Base-by-base conservation (phyloP, 148 eudicot genomes). In the Amaranthus hypochondriacus region DNA sequence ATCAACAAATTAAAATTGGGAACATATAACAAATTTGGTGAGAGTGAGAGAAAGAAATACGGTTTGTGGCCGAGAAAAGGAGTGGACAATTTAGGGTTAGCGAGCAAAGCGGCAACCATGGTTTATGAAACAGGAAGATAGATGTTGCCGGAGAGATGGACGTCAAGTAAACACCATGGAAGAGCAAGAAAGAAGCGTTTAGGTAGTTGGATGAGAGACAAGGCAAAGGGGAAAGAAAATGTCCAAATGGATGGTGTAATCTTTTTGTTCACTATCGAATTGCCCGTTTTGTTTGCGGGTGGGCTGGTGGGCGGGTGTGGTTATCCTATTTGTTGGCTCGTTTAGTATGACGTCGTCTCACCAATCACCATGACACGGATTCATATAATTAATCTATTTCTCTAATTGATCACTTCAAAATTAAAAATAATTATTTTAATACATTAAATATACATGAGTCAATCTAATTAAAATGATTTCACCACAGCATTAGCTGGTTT, bases 51-150 rank as follows among this genome's bases (percentile, higher is more conserved):
- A 48, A 49, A 54, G 74, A 60, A 9, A 60, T 85, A 89, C 97
- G 80, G 78, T 56, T 86, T 84, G 14, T 48, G 64, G 85, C 82
- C 81, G 53, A 83, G 77, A 74, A 84, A 86, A 62, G 88, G 62
- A 43, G 79, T 63, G 56, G 84, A 78, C 55, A 87, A 80, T 66
- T 62, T 83, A 80, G 92, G 95, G 79, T 75, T 84, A 56, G 83
- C 78, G 63, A 88, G 78, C 56, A 91, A 72, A 73, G 84, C 47
- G 66, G 88, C 62, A 60, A 87, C 87, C 91, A 87, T 89, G 62
- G 12, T 79, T 48, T 57, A 46, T 62, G 54, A 15, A 4, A n/a
- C 3, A 4, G 61, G 61, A 39, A 58, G 58, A 59, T 6, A 50
- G 54, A 66, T 14, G 70, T 44, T n/a, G 69, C 67, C 51, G 48